Base-by-base conservation (phyloP, 805 yeast genomes). In the Suhomyces sp. region DNA sequence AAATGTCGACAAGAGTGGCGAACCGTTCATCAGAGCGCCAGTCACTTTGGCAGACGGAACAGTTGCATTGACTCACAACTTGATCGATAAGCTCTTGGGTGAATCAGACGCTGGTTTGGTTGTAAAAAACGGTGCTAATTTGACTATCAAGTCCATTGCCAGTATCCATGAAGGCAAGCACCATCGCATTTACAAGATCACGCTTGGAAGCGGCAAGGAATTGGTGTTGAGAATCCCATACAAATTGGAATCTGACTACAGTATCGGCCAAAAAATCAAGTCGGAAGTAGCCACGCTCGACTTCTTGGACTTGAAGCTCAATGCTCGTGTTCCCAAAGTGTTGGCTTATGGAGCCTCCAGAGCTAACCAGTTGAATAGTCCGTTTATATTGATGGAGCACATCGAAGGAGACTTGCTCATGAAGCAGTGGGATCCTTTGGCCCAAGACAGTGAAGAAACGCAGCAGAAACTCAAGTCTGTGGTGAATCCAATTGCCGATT, bases 221-320 rank as follows among this genome's bases (percentile, higher is more conserved):
- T 84, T 87, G 58, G 81, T 89, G 27, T 77, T 94, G 68, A 83
- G 99, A 68, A 81, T 94, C 50, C 99, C 98, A 22, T 94, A 94
- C 67, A 81, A 83, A 49, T 72, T 86, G 54, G 88, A 87, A 48
- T 78, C 90, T 19, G 88, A 86, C 53, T 77, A 77, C 50, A 79
- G 85, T 31, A 84, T 84, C 52, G 78, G 83, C 46, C 78, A 86
- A 55, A 85, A 89, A 60, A 77, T 93, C 63, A 85, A 87, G 67
- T 84, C 91, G 66, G 99, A 93, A 70, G 97, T 86, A 50, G 99
- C 99, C 19, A 93, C 98, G 0, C 76, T 89, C 77, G 98, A 93
- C 70, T 94, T 88, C 68, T 77, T 86, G 51, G 68, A 76, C 35
- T 69, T 80, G 57, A 89, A 90, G 65, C 71, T 88, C 51, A 84